phyloP scores from a whole-genome alignment of 1,139 yeast genomes.

The Saccharomyces pastorianus region DNA sequence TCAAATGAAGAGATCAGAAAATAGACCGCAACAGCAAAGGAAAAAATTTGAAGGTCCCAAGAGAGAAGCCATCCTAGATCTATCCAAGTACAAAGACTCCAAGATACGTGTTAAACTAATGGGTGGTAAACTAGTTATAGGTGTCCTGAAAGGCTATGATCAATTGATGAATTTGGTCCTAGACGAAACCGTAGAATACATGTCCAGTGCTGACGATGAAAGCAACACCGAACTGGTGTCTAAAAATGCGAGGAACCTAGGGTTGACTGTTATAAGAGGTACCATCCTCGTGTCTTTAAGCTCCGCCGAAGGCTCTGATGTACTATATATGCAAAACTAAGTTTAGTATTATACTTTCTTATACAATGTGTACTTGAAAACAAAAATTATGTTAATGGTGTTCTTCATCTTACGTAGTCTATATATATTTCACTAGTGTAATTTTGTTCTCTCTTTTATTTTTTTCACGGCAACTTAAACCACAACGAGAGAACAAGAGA shows the following conservation, averaged over 20 bases:
- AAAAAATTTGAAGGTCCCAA: slow-evolving; percentile 65
- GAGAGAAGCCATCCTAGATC: slow-evolving; percentile 81
- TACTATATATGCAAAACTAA: slow-evolving; percentile 38
- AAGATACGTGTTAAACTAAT: slow-evolving; percentile 69
- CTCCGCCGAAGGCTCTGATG: slow-evolving; percentile 76
- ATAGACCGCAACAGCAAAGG: slow-evolving; percentile 32
- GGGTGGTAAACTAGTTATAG: slow-evolving; percentile 81
- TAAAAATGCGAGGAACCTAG: slow-evolving; percentile 53
- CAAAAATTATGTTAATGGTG: background rate
- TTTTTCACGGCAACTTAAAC: too few species aligned
- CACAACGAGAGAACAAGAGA: too few species aligned
- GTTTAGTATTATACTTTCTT: background rate
- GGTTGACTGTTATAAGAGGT: slow-evolving; percentile 80
- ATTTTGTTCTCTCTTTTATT: too few species aligned
- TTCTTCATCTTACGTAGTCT: too few species aligned
- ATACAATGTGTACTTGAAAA: background rate
- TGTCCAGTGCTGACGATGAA: slow-evolving; percentile 60
- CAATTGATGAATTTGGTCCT: slow-evolving; percentile 88
- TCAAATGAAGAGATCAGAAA: background rate
- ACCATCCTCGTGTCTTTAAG: slow-evolving; percentile 73
- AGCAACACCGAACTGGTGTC: slow-evolving; percentile 35
- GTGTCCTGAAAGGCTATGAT: slow-evolving; percentile 80
- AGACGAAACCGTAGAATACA: slow-evolving; percentile 68
- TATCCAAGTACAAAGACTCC: slow-evolving; percentile 69
- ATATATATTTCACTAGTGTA: too few species aligned